Conservation (phyloP, 441 rosid genomes). For the Aleurites moluccanus region DNA sequence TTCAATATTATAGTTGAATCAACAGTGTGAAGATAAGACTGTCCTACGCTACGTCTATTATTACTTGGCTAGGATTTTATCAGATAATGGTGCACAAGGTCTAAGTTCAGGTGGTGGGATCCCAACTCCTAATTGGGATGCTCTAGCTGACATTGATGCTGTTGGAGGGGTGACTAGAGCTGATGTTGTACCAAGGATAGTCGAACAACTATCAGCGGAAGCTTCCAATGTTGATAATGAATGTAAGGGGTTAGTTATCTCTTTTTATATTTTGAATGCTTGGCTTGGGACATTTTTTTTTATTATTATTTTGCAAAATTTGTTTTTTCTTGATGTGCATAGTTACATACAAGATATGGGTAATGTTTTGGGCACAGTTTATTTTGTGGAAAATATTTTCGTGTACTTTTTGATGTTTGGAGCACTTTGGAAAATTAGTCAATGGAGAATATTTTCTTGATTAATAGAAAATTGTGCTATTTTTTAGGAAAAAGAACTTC, state of each 20-base stretch:
- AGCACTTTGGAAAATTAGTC: no score
- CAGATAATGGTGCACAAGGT: conserved; percentile 89
- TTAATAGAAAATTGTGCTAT: no score
- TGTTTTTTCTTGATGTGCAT: not conserved
- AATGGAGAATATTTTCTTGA: no score
- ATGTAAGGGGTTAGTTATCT: conserved; percentile 47
- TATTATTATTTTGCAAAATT: not conserved
- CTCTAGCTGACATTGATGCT: conserved; percentile 96
- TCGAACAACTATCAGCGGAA: conserved; percentile 72
- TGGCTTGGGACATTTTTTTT: not conserved
- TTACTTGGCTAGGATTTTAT: conserved; percentile 93
- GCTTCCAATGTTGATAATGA: conserved; percentile 74
- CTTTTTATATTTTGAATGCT: conserved; percentile 6
- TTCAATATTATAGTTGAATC: conserved; percentile 66
- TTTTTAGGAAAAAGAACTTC: no score
- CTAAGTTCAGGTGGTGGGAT: conserved; percentile 97
- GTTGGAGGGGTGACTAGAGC: conserved; percentile 99
- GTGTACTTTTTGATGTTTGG: no score
- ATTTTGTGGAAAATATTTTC: no score
- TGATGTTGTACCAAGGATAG: conserved; percentile 92
- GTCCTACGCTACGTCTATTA: conserved; percentile 97
- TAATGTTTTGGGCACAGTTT: not conserved
- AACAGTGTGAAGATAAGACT: conserved; percentile 94
- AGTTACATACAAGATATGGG: not conserved
- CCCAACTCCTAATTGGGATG: conserved; percentile 99